phyloP scores from a whole-genome alignment of 169 alveolate species.

The Eimeria acervulina region DNA sequence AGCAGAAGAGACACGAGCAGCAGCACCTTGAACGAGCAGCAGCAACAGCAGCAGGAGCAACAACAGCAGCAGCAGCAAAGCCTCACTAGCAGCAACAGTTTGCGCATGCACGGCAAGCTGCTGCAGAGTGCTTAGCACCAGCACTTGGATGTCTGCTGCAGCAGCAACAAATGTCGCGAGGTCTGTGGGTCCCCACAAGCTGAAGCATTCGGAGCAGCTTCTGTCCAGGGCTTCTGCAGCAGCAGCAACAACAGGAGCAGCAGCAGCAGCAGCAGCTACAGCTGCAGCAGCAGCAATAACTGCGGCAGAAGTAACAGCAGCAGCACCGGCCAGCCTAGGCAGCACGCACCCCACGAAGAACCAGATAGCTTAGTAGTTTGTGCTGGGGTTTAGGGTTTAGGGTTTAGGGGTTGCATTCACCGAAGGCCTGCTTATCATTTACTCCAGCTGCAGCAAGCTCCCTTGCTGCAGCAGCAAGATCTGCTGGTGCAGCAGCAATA shows the following conservation, averaged over 20 bases:
- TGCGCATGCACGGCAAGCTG: constrained; percentile 61
- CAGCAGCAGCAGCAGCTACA: constrained; percentile 34
- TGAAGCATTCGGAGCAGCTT: constrained; percentile 24
- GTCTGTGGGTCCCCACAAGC: constrained; percentile 39
- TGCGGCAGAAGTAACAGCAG: not conserved
- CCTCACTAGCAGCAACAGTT: constrained; percentile 18
- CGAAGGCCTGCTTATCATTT: constrained; percentile 9
- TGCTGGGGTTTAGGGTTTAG: not conserved
- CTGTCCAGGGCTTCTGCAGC: constrained; percentile 46
- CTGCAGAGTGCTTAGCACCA: constrained; percentile 46
- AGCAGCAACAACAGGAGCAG: constrained; percentile 33
- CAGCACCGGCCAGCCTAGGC: not conserved
- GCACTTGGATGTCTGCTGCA: not conserved
- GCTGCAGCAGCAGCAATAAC: not conserved
- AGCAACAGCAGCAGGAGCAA: no score
- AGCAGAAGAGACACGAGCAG: not conserved
- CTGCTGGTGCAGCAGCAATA: constrained; percentile 51
- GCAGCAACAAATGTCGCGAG: constrained; percentile 27
- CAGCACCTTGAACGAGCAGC: constrained; percentile 10
- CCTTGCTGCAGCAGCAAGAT: constrained; percentile 37
- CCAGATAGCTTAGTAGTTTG: not conserved
- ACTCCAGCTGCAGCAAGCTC: constrained; percentile 55
- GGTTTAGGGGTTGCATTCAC: not conserved
- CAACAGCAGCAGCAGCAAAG: constrained; percentile 15
- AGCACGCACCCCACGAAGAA: not conserved